phyloP scores from a whole-genome alignment of 1,139 yeast species.

The Taiozyma sp. region DNA sequence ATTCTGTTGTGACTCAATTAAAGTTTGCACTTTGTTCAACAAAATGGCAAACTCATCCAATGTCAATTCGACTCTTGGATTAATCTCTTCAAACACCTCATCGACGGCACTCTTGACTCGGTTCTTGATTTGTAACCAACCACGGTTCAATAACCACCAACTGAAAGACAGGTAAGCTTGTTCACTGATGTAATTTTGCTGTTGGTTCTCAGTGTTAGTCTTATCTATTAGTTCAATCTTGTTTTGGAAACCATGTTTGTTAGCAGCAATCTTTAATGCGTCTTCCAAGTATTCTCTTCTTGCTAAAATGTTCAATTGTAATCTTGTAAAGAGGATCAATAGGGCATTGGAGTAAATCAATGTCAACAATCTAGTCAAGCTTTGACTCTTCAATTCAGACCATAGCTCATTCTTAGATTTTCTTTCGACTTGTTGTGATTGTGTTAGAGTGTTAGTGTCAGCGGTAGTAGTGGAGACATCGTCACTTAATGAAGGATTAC shows the following conservation, averaged over 20 bases:
- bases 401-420: constrained; percentile 75
- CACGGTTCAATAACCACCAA: constrained; percentile 93
- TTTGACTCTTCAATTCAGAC: constrained; percentile 74
- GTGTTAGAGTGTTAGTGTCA: neutral
- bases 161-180: constrained; percentile 83
- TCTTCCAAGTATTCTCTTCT: constrained; percentile 80
- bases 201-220: constrained; percentile 23
- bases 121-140: constrained; percentile 61
- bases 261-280: constrained; percentile 63
- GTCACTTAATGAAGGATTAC: constrained; percentile 7
- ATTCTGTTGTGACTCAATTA: constrained; percentile 28
- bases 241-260: constrained; percentile 26
- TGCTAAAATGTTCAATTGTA: constrained; percentile 86
- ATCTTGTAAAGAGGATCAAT: constrained; percentile 68
- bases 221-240: constrained; percentile 10
- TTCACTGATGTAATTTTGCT: constrained; percentile 49
- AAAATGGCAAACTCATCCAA: constrained; percentile 54
- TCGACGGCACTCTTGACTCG: constrained; percentile 55
- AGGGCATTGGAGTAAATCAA: constrained; percentile 66
- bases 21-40: constrained; percentile 37
- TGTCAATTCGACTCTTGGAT: constrained; percentile 69
- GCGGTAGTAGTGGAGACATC: constrained; percentile 14
- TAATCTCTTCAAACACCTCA: constrained; percentile 55
- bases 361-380: constrained; percentile 71
- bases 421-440: neutral